phyloP scores from a whole-genome alignment of 2,329 filamentous ascomycete genomes.

The Fusarium anthophilum region DNA sequence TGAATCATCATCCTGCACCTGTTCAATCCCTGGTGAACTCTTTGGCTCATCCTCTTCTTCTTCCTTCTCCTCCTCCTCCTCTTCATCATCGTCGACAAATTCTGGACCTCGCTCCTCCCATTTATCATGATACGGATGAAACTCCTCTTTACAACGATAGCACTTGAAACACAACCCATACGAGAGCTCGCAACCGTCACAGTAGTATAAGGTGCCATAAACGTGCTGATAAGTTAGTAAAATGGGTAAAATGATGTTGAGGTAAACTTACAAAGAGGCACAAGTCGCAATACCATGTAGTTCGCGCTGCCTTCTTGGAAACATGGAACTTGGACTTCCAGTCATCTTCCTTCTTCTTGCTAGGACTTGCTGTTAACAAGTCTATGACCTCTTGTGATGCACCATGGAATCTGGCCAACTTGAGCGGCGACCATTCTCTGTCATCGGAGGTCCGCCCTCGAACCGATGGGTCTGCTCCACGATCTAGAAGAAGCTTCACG shows the following conservation, averaged over 20 bases:
- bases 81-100: neutral
- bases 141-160: neutral
- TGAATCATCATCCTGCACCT: neutral
- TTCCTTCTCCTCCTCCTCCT: neutral
- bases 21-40: neutral
- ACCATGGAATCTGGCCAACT: neutral
- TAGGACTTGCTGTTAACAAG: neutral
- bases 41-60: neutral
- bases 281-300: neutral
- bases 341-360: neutral
- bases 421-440: neutral
- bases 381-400: neutral
- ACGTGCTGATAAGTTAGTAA: neutral
- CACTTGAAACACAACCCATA: neutral
- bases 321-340: neutral
- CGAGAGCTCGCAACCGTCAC: neutral
- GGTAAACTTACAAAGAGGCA: neutral
- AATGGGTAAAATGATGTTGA: rapidly evolving
- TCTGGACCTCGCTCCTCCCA: neutral
- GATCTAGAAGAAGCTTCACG: neutral
- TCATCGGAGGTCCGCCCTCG: neutral
- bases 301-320: neutral
- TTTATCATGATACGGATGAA: neutral
- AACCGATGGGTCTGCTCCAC: neutral
- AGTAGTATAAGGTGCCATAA: neutral